Base-by-base conservation (phyloP, 495 filamentous ascomycete species). In the Penicillium parvum region DNA sequence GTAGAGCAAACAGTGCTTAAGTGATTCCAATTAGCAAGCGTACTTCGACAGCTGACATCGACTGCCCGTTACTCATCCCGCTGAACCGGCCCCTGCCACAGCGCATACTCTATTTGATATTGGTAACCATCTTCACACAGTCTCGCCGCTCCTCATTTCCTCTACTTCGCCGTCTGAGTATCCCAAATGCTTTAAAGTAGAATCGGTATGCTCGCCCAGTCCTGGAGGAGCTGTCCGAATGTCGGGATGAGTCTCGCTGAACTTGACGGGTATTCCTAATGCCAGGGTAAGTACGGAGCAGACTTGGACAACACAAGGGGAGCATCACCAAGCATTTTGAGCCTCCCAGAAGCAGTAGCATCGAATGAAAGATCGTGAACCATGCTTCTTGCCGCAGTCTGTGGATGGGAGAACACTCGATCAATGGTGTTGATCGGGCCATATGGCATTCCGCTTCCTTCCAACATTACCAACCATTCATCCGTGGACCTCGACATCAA, bases 361-460 rank as follows among this genome's bases (percentile, higher is more conserved):
- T n/a, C n/a, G 35, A 3, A 4, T 52, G 47, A 3, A 37, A 19
- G 11, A 63, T 17, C 14, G 32, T 53, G 15, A 4, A 61, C 46
- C 60, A 64, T 61, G 7, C 47, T 19, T 20, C 55, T 54, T 0
- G 60, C 57, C 14, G 23, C 21, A 8, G 50, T 48, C 32, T 64
- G 54, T 26, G 57, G 55, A 27, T 61, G 60, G 2, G 40, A 45
- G 38, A 64, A 61, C 1, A 52, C 55, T 7, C 36, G 29, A 32
- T 64, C 55, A 1, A 61, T 32, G 1, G 32, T 47, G 51, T 95
- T 95, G 45, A 95, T 79, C 0, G 90, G 83, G 0, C 87, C 85
- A 60, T 95, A 95, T 3, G 90, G 90, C 77, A 95, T 76, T 3
- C 90, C 90, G 45, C 80, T 83, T 11, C 83, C 84, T 47, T 94